Evolutionary conservation across 2,329 filamentous ascomycete genomes (phyloP), one percentile per base, ranked within the genome.

Genomic region (Colletotrichum caudatum): DNA sequence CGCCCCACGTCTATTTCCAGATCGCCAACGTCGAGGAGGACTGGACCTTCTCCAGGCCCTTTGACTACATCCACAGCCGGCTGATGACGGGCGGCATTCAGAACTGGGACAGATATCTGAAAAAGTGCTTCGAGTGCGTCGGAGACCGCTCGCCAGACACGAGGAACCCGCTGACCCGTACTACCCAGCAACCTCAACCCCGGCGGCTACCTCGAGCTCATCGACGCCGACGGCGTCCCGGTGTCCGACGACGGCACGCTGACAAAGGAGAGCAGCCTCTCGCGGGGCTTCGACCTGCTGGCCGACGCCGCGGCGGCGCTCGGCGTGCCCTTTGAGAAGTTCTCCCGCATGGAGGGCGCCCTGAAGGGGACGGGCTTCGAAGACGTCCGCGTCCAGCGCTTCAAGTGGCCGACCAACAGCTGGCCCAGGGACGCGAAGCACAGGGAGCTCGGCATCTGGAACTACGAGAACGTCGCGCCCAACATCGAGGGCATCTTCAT

Each of bases 1-100:
- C 84, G 0, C 80, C 82, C 0, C 87, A 87, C 68, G 78, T 84
- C 41, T 75, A 74, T 14, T 87, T 87, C 74, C 79, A 82, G 53
- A 75, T 85, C 41, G 83, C 84, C 63, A 81, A 85, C 65, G 72
- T 81, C 20, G 81, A 83, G 50, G 77, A 78, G 23, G 66, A 74
- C 46, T 85, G 83, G 83, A 78, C 76, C 3, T 84, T 77, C 41
- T 69, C 72, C 1, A 74, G 76, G 20, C 75, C 77, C 1, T 82
- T 78, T 51, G 75, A 77, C 39, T 75, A 74, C 66, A 77, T 78
- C 37, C 73, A 76, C 66, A 69, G 65, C 53, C 73, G 71, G 11
- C 53, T 71, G 59, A 75, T 77, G 75, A 72, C 73, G 16, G 37
- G 56, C 14, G 29, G 56, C 3, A 46, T 59, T 2, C 37, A 26